phyloP scores from a whole-genome alignment of 257 asterid genomes.

The Coffea canephora region DNA sequence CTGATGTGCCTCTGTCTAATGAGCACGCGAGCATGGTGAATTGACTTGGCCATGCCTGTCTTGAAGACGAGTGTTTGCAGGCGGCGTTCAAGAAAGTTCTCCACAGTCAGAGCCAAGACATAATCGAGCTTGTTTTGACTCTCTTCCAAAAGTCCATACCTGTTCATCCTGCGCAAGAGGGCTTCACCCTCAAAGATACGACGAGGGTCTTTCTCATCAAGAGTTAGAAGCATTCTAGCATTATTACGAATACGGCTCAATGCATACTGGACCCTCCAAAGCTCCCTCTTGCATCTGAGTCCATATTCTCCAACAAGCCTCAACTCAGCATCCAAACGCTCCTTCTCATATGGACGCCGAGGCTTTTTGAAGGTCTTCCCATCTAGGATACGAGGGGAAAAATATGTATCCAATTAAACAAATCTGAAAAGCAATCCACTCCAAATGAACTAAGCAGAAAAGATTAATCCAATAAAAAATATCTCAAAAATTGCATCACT shows the following conservation, averaged over 20 bases:
- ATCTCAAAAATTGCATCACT: neutral
- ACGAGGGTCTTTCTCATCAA: slow-evolving; percentile 64
- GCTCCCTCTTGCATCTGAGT: slow-evolving; percentile 64
- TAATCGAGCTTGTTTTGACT: slow-evolving; percentile 51
- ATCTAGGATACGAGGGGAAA: slow-evolving; percentile 18
- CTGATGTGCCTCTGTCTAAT: slow-evolving; percentile 54
- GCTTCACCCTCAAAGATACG: slow-evolving; percentile 78
- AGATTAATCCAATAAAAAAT: neutral
- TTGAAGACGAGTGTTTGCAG: slow-evolving; percentile 43
- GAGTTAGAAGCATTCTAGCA: slow-evolving; percentile 57
- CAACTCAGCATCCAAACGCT: slow-evolving; percentile 65
- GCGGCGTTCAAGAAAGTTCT: slow-evolving; percentile 49
- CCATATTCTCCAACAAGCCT: slow-evolving; percentile 73
- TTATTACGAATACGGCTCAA: slow-evolving; percentile 63
- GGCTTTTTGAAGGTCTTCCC: slow-evolving; percentile 78
- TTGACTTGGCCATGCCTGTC: slow-evolving; percentile 51
- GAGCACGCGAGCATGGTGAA: slow-evolving; percentile 54
- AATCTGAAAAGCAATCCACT: neutral
- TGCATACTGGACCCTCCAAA: slow-evolving; percentile 65
- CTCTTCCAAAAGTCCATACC: slow-evolving; percentile 43
- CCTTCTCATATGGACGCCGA: slow-evolving; percentile 65
- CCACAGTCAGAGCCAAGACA: slow-evolving; percentile 46
- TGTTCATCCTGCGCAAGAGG: slow-evolving; percentile 63
- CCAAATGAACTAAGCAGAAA: neutral
- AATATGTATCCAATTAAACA: neutral